These are phyloP conservation scores for Azolla pinnata DNA, from an alignment of 75 land plant species.

Conservation along the genomic window DNA sequence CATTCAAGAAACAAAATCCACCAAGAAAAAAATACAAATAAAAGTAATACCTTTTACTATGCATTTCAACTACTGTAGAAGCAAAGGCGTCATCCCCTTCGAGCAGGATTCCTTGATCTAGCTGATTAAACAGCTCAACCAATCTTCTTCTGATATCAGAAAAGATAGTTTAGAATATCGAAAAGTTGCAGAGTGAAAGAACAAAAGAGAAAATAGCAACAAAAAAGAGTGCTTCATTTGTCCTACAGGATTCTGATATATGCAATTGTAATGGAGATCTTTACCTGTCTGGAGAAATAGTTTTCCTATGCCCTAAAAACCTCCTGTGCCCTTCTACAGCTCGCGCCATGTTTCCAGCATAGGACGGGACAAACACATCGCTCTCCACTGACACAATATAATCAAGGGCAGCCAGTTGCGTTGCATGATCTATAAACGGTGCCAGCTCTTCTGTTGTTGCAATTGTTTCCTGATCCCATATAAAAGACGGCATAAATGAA, in stretches of 20 bases:
- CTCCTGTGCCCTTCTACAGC: constrained; percentile 79
- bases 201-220: too few relatives aligned
- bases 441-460: constrained; percentile 47
- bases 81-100: constrained; percentile 26
- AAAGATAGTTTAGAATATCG: background rate
- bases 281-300: constrained; percentile 74
- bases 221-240: too few relatives aligned
- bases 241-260: too few relatives aligned
- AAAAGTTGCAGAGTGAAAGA: background rate
- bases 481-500: background rate
- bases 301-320: constrained; percentile 62
- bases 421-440: constrained; percentile 44
- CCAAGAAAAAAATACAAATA: background rate
- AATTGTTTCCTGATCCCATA: constrained; percentile 43
- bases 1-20: background rate
- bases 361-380: constrained; percentile 70
- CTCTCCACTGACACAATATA: constrained; percentile 75
- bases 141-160: constrained; percentile 26
- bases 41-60: constrained; percentile 23
- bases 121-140: constrained; percentile 33
- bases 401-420: constrained; percentile 75
- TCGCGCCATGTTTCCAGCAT: constrained; percentile 84
- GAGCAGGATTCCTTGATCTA: constrained; percentile 21
- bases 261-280: too few relatives aligned
- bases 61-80: constrained; percentile 19